Conservation (phyloP, 192 early-diverging fungal genomes). For the Coemansia sp. region DNA sequence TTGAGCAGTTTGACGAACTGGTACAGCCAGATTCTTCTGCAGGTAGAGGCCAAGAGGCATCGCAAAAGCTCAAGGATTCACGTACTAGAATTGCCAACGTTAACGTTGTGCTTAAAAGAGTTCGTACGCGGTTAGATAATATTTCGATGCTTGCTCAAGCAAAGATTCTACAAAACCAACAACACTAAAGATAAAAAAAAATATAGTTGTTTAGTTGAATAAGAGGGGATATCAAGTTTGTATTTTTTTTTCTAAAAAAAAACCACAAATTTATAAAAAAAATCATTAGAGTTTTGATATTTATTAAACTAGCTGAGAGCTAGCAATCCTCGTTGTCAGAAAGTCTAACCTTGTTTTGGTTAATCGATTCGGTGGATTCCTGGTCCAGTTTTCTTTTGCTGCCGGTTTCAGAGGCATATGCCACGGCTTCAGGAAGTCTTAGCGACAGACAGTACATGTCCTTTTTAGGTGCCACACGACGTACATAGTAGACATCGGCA, state of each 20-base stretch:
- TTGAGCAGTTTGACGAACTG: constrained; percentile 53
- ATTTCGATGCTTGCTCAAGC: constrained; percentile 54
- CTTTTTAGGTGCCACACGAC: constrained; percentile 97
- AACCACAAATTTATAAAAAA: background rate
- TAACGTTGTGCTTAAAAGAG: constrained; percentile 42
- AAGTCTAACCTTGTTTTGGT: background rate
- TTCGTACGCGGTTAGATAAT: constrained; percentile 37
- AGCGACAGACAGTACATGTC: constrained; percentile 98
- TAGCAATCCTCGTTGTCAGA: background rate
- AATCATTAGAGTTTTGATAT: background rate
- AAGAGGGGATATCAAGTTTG: background rate
- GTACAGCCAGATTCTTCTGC: constrained; percentile 9
- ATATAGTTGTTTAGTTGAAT: too few species aligned
- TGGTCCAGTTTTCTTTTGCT: background rate
- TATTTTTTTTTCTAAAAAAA: constrained; percentile 10
- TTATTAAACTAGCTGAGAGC: too few species aligned
- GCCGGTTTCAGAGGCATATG: constrained; percentile 47
- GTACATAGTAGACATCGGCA: constrained; percentile 74
- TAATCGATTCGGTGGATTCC: background rate
- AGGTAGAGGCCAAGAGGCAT: constrained; percentile 18
- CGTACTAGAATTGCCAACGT: constrained; percentile 31
- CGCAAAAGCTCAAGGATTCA: constrained; percentile 30
- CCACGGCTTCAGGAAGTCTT: constrained; percentile 72
- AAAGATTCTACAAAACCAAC: constrained; percentile 9
- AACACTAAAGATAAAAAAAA: background rate